Conservation (phyloP, 371 early-diverging fungal species). For the Mortierella sp. region DNA sequence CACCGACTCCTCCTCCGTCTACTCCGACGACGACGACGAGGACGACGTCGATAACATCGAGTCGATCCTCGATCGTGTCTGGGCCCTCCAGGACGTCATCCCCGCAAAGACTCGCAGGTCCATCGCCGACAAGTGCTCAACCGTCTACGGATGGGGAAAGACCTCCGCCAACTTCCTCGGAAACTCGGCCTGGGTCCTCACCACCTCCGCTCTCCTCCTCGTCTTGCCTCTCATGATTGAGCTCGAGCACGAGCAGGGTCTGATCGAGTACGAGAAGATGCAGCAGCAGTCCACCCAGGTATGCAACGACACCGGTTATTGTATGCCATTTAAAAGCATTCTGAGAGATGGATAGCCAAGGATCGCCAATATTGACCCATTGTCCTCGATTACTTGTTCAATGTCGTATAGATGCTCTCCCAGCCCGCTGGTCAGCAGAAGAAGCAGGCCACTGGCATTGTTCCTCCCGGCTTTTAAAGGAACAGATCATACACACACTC, state of each 20-base stretch:
- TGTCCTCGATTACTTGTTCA: neutral
- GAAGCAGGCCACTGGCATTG: constrained; percentile 52
- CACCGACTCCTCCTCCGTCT: constrained; percentile 50
- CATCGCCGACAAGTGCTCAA: constrained; percentile 65
- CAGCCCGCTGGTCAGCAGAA: constrained; percentile 40
- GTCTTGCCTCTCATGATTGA: constrained; percentile 83
- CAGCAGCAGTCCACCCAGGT: constrained; percentile 67
- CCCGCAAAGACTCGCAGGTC: constrained; percentile 76
- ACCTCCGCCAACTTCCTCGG: constrained; percentile 74
- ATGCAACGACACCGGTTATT: neutral
- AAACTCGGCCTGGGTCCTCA: constrained; percentile 86
- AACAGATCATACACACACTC: neutral
- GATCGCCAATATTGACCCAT: constrained; percentile 9
- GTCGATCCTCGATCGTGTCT: constrained; percentile 73
- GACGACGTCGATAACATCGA: constrained; percentile 60
- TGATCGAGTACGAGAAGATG: constrained; percentile 84
- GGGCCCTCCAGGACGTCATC: constrained; percentile 83
- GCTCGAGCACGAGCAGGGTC: constrained; percentile 81
- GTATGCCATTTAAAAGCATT: too few species aligned
- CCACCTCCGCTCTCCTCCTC: constrained; percentile 83
- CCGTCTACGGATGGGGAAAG: constrained; percentile 70
- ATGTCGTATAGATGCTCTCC: constrained; percentile 18
- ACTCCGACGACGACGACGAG: constrained; percentile 57
- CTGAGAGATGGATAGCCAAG: too few species aligned
- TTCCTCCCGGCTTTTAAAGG: constrained; percentile 55